These are phyloP conservation scores for Colletotrichum simmondsii DNA, from an alignment of 2,329 filamentous ascomycete species.

Conservation along the genomic window DNA sequence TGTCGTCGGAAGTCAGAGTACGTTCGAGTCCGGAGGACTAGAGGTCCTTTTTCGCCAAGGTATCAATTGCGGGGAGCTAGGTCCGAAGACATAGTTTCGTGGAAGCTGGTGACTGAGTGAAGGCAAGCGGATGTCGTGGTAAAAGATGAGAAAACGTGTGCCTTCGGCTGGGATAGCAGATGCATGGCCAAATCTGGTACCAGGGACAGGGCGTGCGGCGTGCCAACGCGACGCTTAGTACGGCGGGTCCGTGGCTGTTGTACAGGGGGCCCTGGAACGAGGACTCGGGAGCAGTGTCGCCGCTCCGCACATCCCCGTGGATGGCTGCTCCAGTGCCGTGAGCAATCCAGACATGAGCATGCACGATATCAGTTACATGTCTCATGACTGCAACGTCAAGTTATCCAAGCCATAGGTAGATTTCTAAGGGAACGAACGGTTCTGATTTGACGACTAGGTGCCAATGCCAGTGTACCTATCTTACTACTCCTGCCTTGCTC, in stretches of 20 bases:
- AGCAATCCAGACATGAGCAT: slow-evolving; percentile 2
- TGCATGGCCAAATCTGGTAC: slow-evolving; percentile 24
- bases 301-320: slow-evolving; percentile 21
- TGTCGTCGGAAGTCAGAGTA: slow-evolving; percentile 17
- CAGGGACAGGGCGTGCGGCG: slow-evolving; percentile 6
- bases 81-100: slow-evolving; percentile 30
- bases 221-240: slow-evolving; percentile 23
- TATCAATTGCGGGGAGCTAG: slow-evolving; percentile 25
- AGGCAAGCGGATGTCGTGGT: slow-evolving; percentile 19
- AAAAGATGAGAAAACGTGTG: slow-evolving; percentile 32
- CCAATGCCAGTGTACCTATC: neutral
- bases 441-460: neutral
- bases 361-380: neutral
- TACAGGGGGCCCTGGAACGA: slow-evolving; percentile 24
- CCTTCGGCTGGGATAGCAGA: slow-evolving; percentile 31
- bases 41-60: slow-evolving; percentile 19
- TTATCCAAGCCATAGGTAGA: neutral
- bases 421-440: neutral
- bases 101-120: slow-evolving; percentile 8
- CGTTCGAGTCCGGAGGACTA: slow-evolving; percentile 11
- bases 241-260: slow-evolving; percentile 26
- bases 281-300: slow-evolving; percentile 21
- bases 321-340: neutral
- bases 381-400: neutral
- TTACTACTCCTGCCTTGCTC: neutral